These are phyloP conservation scores for Aspergillus taichungensis DNA, from an alignment of 495 filamentous ascomycete species.

Conservation along the genomic window DNA sequence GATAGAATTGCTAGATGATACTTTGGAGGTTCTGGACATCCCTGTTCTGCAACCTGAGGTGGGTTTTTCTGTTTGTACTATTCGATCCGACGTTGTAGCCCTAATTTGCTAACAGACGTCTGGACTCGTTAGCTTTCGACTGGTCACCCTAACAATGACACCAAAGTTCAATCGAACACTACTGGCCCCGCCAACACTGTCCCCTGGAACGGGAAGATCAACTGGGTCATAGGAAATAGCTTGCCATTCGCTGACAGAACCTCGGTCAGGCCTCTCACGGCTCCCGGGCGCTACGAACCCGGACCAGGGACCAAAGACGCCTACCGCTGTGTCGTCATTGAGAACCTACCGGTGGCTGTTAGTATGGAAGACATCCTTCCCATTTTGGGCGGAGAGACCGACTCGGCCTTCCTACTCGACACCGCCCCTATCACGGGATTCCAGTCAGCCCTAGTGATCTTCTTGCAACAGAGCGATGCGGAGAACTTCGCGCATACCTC, in stretches of 20 bases:
- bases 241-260: constrained; percentile 11
- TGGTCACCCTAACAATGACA: background rate
- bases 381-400: constrained; percentile 18
- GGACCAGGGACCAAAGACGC: constrained; percentile 6
- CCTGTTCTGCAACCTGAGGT: background rate
- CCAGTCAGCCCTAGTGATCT: constrained; percentile 23
- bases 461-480: constrained; percentile 19
- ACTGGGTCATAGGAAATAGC: constrained; percentile 22
- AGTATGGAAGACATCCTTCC: constrained; percentile 18
- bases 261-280: constrained; percentile 20
- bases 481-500: constrained; percentile 9
- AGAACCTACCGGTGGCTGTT: constrained; percentile 14
- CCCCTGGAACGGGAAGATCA: constrained; percentile 17
- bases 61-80: background rate
- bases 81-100: background rate
- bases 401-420: constrained; percentile 19
- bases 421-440: constrained; percentile 20
- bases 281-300: constrained; percentile 19
- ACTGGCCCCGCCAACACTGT: background rate
- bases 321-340: constrained; percentile 26
- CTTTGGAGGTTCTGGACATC: background rate
- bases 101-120: background rate
- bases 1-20: background rate
- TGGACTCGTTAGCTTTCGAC: background rate
- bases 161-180: background rate